Conservation (phyloP, 257 asterid genomes). For the Euphrasia confusa region DNA sequence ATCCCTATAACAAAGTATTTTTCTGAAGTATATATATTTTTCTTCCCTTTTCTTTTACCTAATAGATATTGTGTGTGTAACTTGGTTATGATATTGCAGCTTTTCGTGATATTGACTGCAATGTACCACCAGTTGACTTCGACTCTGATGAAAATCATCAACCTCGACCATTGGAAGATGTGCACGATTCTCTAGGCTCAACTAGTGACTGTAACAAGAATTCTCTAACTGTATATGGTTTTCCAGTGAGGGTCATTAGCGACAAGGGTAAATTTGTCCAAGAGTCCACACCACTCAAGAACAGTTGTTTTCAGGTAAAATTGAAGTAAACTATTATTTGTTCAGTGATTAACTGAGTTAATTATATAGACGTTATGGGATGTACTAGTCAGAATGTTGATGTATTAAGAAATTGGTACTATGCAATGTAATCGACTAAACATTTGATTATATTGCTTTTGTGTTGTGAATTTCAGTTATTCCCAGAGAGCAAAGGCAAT, state of each 20-base stretch:
- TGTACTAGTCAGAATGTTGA: no score
- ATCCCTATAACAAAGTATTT: background rate
- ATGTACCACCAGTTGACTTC: conserved; percentile 34
- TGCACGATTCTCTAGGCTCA: conserved; percentile 23
- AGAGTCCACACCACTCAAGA: conserved; percentile 29
- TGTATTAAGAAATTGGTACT: no score
- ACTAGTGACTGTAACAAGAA: conserved; percentile 27
- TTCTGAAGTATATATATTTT: background rate
- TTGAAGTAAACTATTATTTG: conserved; percentile 4
- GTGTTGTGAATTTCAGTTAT: conserved; percentile 42
- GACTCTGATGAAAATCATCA: conserved; percentile 30
- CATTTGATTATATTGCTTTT: background rate
- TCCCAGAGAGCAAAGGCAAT: conserved; percentile 41
- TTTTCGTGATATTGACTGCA: conserved; percentile 39
- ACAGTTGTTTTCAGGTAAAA: conserved; percentile 53
- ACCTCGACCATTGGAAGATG: conserved; percentile 16
- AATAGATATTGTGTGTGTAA: background rate
- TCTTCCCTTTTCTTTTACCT: background rate
- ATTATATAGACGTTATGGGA: no score
- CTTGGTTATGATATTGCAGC: conserved; percentile 31
- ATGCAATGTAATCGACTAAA: no score
- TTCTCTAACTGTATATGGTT: conserved; percentile 24
- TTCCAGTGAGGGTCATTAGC: conserved; percentile 22
- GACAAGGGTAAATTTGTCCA: conserved; percentile 30
- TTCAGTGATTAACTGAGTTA: background rate